These are phyloP conservation scores for Gaeumannomyces tritici DNA, from an alignment of 2,329 filamentous ascomycete genomes.

Conservation along the genomic window DNA sequence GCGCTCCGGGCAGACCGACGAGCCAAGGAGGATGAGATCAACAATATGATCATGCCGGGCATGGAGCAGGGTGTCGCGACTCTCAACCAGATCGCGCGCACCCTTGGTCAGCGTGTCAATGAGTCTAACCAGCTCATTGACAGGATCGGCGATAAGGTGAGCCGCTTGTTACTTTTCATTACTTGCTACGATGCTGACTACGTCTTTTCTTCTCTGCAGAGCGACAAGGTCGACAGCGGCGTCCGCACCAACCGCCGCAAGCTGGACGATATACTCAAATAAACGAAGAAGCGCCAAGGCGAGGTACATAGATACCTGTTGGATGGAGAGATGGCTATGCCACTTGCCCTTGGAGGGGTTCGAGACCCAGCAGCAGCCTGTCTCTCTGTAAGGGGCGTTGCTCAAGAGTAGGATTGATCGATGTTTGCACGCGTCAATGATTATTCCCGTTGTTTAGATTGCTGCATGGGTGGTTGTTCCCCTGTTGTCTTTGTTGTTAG, in stretches of 20 bases:
- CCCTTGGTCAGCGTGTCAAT: constrained; percentile 69
- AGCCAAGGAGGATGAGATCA: constrained; percentile 35
- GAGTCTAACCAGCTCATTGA: constrained; percentile 68
- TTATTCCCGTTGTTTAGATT: background rate
- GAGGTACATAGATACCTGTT: background rate
- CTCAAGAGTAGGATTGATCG: background rate
- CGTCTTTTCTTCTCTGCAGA: constrained; percentile 37
- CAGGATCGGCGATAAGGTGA: constrained; percentile 68
- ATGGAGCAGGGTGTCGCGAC: constrained; percentile 61
- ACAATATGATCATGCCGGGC: constrained; percentile 44
- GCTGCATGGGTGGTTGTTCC: background rate
- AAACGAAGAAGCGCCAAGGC: background rate
- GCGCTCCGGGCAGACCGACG: constrained; percentile 6
- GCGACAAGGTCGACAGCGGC: constrained; percentile 72
- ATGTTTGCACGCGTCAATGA: background rate
- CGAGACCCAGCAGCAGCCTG: background rate
- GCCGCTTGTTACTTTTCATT: constrained; percentile 10
- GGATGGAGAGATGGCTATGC: background rate
- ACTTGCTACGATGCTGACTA: background rate
- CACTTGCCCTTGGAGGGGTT: background rate
- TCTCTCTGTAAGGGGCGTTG: background rate
- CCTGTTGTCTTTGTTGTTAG: background rate
- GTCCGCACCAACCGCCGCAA: constrained; percentile 58
- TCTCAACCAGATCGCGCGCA: constrained; percentile 63
- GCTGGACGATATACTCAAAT: constrained; percentile 7